phyloP scores from a whole-genome alignment of 768 basidiomycete species.

The Mycena capillaripes region DNA sequence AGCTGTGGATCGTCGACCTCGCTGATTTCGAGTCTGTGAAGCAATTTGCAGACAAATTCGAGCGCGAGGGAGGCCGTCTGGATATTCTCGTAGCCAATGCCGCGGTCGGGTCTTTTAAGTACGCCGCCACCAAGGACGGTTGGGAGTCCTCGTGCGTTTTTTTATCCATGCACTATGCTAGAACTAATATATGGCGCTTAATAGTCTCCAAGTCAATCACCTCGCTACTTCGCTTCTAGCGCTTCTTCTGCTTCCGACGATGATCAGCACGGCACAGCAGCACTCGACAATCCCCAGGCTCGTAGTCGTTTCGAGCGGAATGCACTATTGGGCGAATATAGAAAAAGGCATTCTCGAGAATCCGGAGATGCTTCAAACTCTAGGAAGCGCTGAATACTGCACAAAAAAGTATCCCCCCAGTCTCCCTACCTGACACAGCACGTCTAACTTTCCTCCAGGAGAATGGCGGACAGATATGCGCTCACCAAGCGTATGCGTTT shows the following conservation, averaged over 20 bases:
- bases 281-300: conserved; percentile 27
- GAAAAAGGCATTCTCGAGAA: conserved; percentile 5
- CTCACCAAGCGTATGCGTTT: conserved; percentile 26
- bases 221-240: conserved; percentile 45
- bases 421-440: background rate
- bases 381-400: conserved; percentile 35
- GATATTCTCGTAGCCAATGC: conserved; percentile 27
- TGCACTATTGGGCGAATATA: conserved; percentile 36
- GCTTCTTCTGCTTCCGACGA: conserved; percentile 45
- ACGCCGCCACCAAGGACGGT: background rate
- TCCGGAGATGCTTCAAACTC: conserved; percentile 31
- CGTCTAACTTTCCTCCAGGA: background rate
- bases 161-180: too few species aligned
- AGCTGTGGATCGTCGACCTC: conserved; percentile 48
- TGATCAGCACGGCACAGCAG: conserved; percentile 38
- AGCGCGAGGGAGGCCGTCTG: conserved; percentile 8
- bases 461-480: background rate
- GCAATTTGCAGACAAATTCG: conserved; percentile 44
- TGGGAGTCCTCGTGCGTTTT: conserved; percentile 10
- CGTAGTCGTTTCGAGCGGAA: conserved; percentile 44
- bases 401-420: background rate
- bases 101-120: background rate
- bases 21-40: conserved; percentile 45
- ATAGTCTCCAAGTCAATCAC: conserved; percentile 50
- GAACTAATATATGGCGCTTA: background rate